Evolutionary conservation across 257 asterid species (phyloP), one percentile per base, ranked within the genome.

Genomic region (Plantago ovata): DNA sequence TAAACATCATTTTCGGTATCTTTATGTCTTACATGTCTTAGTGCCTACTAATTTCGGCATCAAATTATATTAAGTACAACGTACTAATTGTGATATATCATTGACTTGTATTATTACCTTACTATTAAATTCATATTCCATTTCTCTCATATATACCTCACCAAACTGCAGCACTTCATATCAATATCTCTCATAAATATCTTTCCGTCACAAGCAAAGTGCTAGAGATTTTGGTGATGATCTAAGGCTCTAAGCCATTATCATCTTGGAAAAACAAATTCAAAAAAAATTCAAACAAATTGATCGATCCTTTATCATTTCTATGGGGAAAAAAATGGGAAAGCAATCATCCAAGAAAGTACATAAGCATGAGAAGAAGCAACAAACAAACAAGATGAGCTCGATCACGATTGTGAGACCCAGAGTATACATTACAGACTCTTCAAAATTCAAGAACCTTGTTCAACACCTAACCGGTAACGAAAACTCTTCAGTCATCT

Each of bases 361-460:
- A 11, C 59, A 73, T 1, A 74, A 61, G 39, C 67, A 65, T 7
- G 62, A 56, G 9, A 75, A 74, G 19, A 67, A 70, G 38, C 72
- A 59, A 15, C 64, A 63, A 16, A 22, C 55, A 60, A 64, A 58
- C 51, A 63, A 28, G 7, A 3, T 6, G 7, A 28, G 23, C 9
- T 18, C 63, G 39, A 51, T 64, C 71, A 75, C 72, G 71, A 66
- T 61, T 15, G 12, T 67, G 11, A 32, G 55, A 33, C 81, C 84
- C 53, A 75, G 72, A 53, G 84, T 79, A 14, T 79, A 60, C 74
- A 79, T 79, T 66, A 75, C 79, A 2, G 69, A 75, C 46, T 63
- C 81, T 1, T 72, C 84, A 47, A 79, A 72, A 53, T 75, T 79
- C 84, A 79, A 75, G 61, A 72, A 14, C n/a, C 84, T 79, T n/a